Percentiles rank a stretch among this genome's conserved stretches.
Evolutionary conservation across 495 filamentous ascomycete genomes (phyloP).

Genomic region (Aspergillus nidulans): DNA sequence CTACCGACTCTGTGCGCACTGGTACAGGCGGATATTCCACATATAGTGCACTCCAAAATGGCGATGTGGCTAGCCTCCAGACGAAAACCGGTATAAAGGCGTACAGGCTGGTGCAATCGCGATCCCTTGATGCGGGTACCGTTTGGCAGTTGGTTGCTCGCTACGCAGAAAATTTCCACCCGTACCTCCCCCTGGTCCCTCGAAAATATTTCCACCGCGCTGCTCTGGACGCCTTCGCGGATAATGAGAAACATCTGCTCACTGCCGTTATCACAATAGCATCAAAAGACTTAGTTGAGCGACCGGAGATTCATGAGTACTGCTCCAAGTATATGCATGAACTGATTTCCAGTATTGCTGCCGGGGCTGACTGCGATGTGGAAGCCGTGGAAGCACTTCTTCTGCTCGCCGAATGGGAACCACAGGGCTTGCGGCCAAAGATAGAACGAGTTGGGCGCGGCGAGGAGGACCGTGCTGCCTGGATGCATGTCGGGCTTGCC

Average conservation of each 20-base stretch:
- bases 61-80: conserved; percentile 27
- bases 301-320: conserved; percentile 52
- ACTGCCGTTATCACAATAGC: conserved; percentile 61
- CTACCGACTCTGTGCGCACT: conserved; percentile 19
- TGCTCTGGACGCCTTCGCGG: conserved; percentile 45
- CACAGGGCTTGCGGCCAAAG: conserved; percentile 49
- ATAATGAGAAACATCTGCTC: conserved; percentile 54
- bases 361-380: conserved; percentile 55
- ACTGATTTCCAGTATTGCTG: conserved; percentile 55
- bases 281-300: conserved; percentile 55
- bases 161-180: conserved; percentile 55
- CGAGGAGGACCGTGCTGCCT: conserved; percentile 62
- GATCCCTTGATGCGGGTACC: conserved; percentile 42
- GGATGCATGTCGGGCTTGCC: conserved; percentile 65
- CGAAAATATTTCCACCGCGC: conserved; percentile 48
- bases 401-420: conserved; percentile 61
- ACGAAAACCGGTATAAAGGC: conserved; percentile 35
- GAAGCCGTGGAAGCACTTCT: conserved; percentile 62
- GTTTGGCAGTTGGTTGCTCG: conserved; percentile 49
- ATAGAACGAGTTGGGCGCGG: conserved; percentile 55
- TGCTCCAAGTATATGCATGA: conserved; percentile 62
- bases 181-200: conserved; percentile 58
- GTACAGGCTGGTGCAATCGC: conserved; percentile 49
- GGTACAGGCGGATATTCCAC: conserved; percentile 23
- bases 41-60: conserved; percentile 27